These are phyloP conservation scores for Karstenula rhodostoma DNA, from an alignment of 2,329 filamentous ascomycete genomes.

Conservation along the genomic window DNA sequence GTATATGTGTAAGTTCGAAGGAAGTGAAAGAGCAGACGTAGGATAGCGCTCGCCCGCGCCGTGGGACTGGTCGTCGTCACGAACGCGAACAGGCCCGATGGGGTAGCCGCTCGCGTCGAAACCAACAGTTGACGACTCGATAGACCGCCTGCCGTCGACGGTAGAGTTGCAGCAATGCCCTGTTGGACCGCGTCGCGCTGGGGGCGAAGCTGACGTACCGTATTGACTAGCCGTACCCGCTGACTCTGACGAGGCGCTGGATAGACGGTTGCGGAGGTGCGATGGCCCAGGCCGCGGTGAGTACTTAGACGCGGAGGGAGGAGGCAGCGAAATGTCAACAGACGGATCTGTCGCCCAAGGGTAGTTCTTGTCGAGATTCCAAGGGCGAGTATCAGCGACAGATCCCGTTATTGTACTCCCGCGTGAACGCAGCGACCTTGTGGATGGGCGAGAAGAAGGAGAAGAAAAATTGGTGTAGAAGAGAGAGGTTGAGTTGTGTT, in stretches of 20 bases:
- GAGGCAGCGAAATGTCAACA: conserved; percentile 52
- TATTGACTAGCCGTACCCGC: conserved; percentile 30
- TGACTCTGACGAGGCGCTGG: conserved; percentile 29
- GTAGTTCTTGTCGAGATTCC: conserved; percentile 58
- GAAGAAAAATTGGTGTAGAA: conserved; percentile 8
- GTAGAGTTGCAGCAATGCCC: conserved; percentile 13
- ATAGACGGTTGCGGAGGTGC: conserved; percentile 40
- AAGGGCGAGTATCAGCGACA: conserved; percentile 52
- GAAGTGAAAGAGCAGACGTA: conserved; percentile 55
- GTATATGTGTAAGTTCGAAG: conserved; percentile 46
- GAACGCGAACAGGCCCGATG: conserved; percentile 28
- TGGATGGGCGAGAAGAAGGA: conserved; percentile 33
- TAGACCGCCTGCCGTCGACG: conserved; percentile 8
- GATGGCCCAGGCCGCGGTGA: conserved; percentile 44
- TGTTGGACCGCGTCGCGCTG: conserved; percentile 23
- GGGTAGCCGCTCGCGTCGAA: conserved; percentile 25
- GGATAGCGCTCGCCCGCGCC: conserved; percentile 59
- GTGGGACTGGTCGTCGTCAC: conserved; percentile 38
- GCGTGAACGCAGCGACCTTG: conserved; percentile 39
- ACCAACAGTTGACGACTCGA: conserved; percentile 12
- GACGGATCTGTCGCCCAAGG: conserved; percentile 52
- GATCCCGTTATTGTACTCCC: conserved; percentile 34
- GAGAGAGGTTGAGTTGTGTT: conserved; percentile 19
- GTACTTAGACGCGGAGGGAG: conserved; percentile 35
- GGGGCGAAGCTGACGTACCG: conserved; percentile 26